Conservation (phyloP, 352 stramenopile genomes). For the Phytopythium ostracodes region DNA sequence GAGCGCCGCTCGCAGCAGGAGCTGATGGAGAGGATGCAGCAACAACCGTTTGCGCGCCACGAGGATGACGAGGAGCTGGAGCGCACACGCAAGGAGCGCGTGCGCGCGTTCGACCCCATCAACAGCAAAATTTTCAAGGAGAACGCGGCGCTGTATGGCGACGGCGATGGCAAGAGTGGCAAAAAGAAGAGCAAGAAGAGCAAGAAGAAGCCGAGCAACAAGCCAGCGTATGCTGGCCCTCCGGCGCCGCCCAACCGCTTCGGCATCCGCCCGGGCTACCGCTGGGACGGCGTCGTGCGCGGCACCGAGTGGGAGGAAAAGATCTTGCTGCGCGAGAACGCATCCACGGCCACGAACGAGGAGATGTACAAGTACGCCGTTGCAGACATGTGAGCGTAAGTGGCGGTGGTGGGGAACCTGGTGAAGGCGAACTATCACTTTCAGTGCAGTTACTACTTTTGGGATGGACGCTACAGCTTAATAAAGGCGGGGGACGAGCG, state of each 20-base stretch:
- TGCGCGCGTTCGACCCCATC: conserved; percentile 74
- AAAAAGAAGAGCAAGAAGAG: conserved; percentile 47
- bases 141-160: conserved; percentile 26
- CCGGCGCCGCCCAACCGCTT: conserved; percentile 83
- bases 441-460: not conserved
- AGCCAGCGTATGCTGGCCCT: conserved; percentile 68
- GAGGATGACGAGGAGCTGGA: conserved; percentile 75
- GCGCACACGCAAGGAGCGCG: conserved; percentile 42
- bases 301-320: conserved; percentile 96
- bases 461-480: not conserved
- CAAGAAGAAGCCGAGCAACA: conserved; percentile 23
- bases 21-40: conserved; percentile 61
- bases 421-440: no score
- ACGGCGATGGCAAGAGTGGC: conserved; percentile 26
- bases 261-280: conserved; percentile 93
- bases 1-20: conserved; percentile 54
- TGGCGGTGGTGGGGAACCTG: no score
- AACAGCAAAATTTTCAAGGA: conserved; percentile 76
- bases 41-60: conserved; percentile 55
- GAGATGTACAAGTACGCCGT: conserved; percentile 81
- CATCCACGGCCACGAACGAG: conserved; percentile 47
- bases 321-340: conserved; percentile 82
- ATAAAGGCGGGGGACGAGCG: not conserved
- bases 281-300: conserved; percentile 98
- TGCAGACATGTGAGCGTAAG: conserved; percentile 49